A percentile compares a stretch with the other conserved stretches of the same genome.
phyloP scores from a whole-genome alignment of 495 filamentous ascomycete genomes.

The Talaromyces wortmannii region DNA sequence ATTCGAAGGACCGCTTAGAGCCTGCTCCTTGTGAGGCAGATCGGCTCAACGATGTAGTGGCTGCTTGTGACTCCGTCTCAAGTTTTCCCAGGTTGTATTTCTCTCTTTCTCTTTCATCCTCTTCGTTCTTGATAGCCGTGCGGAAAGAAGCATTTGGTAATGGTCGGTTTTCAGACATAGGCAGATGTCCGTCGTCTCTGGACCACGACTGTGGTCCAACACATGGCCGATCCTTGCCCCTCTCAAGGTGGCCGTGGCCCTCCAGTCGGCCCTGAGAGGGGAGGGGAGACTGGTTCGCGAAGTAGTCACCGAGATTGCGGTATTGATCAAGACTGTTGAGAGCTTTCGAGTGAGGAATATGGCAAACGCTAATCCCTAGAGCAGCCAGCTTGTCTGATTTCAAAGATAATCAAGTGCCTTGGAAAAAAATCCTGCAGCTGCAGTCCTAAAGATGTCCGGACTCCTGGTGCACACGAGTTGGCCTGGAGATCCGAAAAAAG shows the following conservation, averaged over 20 bases:
- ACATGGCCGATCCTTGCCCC: constrained; percentile 41
- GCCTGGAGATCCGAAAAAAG: not conserved
- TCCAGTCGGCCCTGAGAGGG: constrained; percentile 33
- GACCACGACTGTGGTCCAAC: constrained; percentile 21
- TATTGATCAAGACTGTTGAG: constrained; percentile 29
- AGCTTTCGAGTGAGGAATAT: constrained; percentile 21
- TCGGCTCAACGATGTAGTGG: not conserved
- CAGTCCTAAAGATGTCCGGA: not conserved
- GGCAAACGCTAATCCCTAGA: constrained; percentile 32
- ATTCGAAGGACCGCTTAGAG: not conserved
- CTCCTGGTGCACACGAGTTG: not conserved
- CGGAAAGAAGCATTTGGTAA: constrained; percentile 20
- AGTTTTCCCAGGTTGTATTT: not conserved
- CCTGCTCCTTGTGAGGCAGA: not conserved
- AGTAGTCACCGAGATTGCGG: constrained; percentile 20
- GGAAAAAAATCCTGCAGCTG: not conserved
- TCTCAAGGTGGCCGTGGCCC: constrained; percentile 26
- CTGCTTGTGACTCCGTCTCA: not conserved
- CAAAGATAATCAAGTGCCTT: not conserved
- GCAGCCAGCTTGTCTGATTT: constrained; percentile 32
- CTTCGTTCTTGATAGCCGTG: constrained; percentile 1
- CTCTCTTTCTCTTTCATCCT: constrained; percentile 6
- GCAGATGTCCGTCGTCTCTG: constrained; percentile 21
- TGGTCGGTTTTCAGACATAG: constrained; percentile 42
- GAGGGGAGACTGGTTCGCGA: constrained; percentile 18